Evolutionary conservation across 2,329 filamentous ascomycete species (phyloP).

Genomic region (Pseudovirgaria hyperparasitica): DNA sequence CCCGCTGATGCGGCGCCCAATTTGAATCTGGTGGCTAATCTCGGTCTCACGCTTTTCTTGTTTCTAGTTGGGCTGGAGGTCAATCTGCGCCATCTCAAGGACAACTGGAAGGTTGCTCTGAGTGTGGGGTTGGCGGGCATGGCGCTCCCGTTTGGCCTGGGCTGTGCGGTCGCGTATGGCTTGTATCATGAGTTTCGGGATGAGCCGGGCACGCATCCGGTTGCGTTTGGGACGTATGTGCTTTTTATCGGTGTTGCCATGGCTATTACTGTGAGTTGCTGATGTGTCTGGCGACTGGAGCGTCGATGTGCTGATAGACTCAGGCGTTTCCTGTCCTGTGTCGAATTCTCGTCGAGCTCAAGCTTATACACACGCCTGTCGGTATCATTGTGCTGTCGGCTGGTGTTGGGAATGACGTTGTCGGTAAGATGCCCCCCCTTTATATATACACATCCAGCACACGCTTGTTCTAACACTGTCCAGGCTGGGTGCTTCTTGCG

Average conservation of each 20-base stretch:
- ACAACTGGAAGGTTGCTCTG: constrained; percentile 69
- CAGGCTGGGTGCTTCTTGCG: constrained; percentile 76
- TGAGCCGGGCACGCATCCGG: constrained; percentile 42
- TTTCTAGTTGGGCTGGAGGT: constrained; percentile 84
- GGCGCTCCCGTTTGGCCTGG: constrained; percentile 69
- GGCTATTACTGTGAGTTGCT: constrained; percentile 60
- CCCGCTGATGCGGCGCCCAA: constrained; percentile 61
- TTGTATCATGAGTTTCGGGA: constrained; percentile 60
- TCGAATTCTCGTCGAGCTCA: constrained; percentile 82
- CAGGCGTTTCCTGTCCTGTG: constrained; percentile 78
- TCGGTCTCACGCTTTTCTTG: constrained; percentile 73
- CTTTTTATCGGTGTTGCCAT: constrained; percentile 88
- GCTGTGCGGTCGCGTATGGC: constrained; percentile 68
- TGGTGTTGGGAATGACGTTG: constrained; percentile 85
- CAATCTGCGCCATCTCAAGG: constrained; percentile 62
- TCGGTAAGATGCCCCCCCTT: constrained; percentile 28
- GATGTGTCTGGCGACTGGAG: neutral
- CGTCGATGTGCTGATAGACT: constrained; percentile 5
- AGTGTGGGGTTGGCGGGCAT: constrained; percentile 71
- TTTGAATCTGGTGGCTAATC: constrained; percentile 64
- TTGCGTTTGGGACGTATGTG: constrained; percentile 50
- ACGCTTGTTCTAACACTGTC: constrained; percentile 4
- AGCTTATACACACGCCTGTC: constrained; percentile 69
- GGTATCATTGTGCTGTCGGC: constrained; percentile 82
- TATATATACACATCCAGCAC: neutral